These are phyloP conservation scores for Tetracentron sinense DNA, from an alignment of 164 flowering plant genomes.

Conservation along the genomic window DNA sequence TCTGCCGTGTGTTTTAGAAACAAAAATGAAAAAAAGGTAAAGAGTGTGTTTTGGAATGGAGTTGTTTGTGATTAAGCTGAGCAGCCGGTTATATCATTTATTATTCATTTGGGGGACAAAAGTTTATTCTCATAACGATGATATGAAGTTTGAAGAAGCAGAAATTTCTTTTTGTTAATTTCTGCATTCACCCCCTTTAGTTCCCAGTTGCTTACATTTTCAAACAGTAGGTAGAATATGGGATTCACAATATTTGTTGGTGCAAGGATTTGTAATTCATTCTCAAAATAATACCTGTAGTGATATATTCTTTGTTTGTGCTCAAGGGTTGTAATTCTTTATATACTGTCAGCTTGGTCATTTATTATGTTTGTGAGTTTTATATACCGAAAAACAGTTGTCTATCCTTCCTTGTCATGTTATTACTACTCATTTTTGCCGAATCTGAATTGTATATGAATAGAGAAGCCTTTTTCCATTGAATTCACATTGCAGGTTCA, in stretches of 20 bases:
- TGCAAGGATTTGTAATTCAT: not conserved
- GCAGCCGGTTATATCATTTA: constrained; percentile 1
- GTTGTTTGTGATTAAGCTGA: constrained; percentile 2
- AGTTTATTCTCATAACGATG: not conserved
- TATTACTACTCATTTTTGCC: too few relatives aligned
- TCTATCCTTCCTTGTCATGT: not conserved
- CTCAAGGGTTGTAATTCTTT: constrained; percentile 1
- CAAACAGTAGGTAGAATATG: constrained; percentile 8
- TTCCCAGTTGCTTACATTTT: constrained; percentile 7
- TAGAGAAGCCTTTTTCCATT: too few relatives aligned
- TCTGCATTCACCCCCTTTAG: constrained; percentile 15
- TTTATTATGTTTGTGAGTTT: constrained; percentile 6
- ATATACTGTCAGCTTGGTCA: too few relatives aligned
- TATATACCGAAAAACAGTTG: not conserved
- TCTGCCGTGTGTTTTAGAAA: too few relatives aligned
- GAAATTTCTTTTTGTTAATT: constrained; percentile 27
- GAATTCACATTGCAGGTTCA: too few relatives aligned
- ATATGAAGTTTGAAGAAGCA: too few relatives aligned
- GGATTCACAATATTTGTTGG: constrained; percentile 15
- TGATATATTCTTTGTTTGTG: not conserved
- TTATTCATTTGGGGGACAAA: constrained; percentile 10
- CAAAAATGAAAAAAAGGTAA: not conserved
- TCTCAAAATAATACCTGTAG: too few relatives aligned
- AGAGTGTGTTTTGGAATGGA: too few relatives aligned
- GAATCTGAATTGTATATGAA: too few relatives aligned